These are phyloP conservation scores for Corinectria fuckeliana DNA, from an alignment of 2,329 filamentous ascomycete genomes.

Conservation along the genomic window DNA sequence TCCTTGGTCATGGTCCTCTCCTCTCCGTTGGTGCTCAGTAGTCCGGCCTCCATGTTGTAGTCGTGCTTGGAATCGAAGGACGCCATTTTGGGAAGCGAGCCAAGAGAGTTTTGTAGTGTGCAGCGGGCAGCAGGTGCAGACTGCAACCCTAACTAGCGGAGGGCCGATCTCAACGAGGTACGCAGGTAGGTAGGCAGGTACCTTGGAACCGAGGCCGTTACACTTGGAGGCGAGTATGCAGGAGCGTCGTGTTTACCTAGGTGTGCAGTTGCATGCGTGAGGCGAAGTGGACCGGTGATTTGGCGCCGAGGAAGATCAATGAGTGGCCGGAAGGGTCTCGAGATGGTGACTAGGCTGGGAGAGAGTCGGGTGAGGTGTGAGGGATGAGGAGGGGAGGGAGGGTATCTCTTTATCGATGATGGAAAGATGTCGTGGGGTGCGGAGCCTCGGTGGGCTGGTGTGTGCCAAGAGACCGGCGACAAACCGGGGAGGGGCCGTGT, in stretches of 20 bases:
- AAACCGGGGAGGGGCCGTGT: conserved; percentile 11
- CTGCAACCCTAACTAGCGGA: conserved; percentile 21
- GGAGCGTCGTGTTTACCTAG: conserved; percentile 10
- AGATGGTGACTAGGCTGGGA: conserved; percentile 9
- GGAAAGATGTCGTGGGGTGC: conserved; percentile 34
- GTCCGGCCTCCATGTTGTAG: conserved; percentile 40
- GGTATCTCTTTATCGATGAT: conserved; percentile 39
- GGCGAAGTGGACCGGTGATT: conserved; percentile 25
- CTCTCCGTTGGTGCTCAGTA: conserved; percentile 39
- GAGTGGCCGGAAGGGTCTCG: conserved; percentile 31
- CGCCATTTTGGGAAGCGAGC: conserved; percentile 25
- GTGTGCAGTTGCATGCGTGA: conserved; percentile 26
- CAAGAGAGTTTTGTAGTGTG: conserved; percentile 32
- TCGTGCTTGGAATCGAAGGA: conserved; percentile 34
- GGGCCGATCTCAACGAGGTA: conserved; percentile 28
- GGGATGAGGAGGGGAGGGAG: conserved; percentile 30
- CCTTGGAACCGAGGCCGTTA: conserved; percentile 23
- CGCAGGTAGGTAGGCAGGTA: conserved; percentile 24
- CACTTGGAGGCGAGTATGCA: conserved; percentile 22
- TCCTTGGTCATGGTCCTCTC: conserved; percentile 38
- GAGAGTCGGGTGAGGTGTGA: background rate
- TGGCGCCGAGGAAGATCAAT: conserved; percentile 27
- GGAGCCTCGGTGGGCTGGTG: conserved; percentile 31
- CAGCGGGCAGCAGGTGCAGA: conserved; percentile 1
- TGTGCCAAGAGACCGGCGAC: conserved; percentile 9